phyloP scores from a whole-genome alignment of 1,284 basidiomycete genomes.

The Trichosporon sp. region DNA sequence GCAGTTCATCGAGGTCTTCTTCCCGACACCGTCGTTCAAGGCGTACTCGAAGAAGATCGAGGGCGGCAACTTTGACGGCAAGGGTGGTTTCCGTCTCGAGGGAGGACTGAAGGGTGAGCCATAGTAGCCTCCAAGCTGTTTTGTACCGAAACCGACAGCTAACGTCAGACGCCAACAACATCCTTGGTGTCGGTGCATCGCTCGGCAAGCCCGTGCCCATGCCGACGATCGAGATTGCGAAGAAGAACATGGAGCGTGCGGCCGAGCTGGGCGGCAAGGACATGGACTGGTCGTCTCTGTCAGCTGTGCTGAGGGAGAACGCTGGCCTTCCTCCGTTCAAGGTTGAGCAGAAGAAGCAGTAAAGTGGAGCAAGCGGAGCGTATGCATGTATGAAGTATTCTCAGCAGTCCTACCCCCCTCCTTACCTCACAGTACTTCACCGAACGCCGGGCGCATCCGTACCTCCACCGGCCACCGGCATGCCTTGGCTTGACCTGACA shows the following conservation, averaged over 20 bases:
- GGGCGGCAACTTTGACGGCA: slow-evolving; percentile 27
- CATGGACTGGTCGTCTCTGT: slow-evolving; percentile 28
- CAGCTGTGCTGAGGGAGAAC: slow-evolving; percentile 21
- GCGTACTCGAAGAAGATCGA: slow-evolving; percentile 40
- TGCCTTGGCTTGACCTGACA: no score
- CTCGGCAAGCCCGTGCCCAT: slow-evolving; percentile 25
- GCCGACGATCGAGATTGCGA: slow-evolving; percentile 27
- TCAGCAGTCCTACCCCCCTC: no score
- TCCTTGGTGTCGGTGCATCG: slow-evolving; percentile 18
- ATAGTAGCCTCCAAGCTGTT: background rate
- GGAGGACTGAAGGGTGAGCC: slow-evolving; percentile 37
- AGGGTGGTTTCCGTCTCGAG: slow-evolving; percentile 31
- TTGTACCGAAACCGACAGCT: background rate
- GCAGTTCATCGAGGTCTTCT: slow-evolving; percentile 26
- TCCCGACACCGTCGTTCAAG: slow-evolving; percentile 34
- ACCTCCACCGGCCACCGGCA: background rate
- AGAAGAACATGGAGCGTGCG: slow-evolving; percentile 26
- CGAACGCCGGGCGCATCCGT: no score
- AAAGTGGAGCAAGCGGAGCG: no score
- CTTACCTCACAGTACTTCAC: no score
- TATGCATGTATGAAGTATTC: background rate
- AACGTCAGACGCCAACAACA: slow-evolving; percentile 18
- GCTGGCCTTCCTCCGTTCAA: slow-evolving; percentile 24
- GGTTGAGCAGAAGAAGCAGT: slow-evolving; percentile 4
- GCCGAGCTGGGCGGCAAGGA: slow-evolving; percentile 23